Conservation (phyloP, 1,284 basidiomycete genomes). For the Rhizoctonia solani region DNA sequence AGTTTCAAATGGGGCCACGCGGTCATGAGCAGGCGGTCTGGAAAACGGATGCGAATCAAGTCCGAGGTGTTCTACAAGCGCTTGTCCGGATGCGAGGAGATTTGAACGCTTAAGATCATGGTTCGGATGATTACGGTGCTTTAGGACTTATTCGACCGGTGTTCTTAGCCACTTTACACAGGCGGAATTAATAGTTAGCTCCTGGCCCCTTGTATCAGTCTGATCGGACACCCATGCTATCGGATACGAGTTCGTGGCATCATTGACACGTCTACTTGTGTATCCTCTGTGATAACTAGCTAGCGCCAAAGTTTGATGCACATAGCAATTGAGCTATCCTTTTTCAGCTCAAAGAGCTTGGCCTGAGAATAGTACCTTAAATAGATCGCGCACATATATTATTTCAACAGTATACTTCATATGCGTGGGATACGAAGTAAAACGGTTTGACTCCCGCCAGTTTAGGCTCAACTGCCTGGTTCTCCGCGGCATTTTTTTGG, state of each 20-base stretch:
- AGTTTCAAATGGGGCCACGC: slow-evolving; percentile 69
- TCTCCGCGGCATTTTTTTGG: too few relatives aligned
- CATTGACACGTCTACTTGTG: not conserved
- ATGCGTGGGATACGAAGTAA: not conserved
- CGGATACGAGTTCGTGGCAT: not conserved
- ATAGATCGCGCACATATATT: not conserved
- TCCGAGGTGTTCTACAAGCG: slow-evolving; percentile 52
- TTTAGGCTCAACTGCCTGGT: too few relatives aligned
- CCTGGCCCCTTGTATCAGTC: not conserved
- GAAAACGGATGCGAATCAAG: slow-evolving; percentile 58
- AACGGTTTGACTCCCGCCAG: too few relatives aligned
- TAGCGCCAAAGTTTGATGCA: not conserved
- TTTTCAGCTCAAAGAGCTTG: slow-evolving; percentile 16
- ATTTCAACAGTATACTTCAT: not conserved
- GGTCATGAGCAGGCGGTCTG: slow-evolving; percentile 67
- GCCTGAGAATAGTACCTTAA: slow-evolving; percentile 14
- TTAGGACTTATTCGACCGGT: not conserved
- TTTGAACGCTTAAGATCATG: slow-evolving; percentile 39
- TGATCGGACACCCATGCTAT: not conserved
- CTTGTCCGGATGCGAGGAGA: slow-evolving; percentile 39
- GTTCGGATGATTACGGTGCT: not conserved
- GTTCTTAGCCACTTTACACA: not conserved
- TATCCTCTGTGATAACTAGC: slow-evolving; percentile 10
- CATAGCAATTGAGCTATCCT: not conserved
- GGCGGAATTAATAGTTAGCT: slow-evolving; percentile 29